Conservation (phyloP, 2,329 filamentous ascomycete species). For the Microsporum canis region DNA sequence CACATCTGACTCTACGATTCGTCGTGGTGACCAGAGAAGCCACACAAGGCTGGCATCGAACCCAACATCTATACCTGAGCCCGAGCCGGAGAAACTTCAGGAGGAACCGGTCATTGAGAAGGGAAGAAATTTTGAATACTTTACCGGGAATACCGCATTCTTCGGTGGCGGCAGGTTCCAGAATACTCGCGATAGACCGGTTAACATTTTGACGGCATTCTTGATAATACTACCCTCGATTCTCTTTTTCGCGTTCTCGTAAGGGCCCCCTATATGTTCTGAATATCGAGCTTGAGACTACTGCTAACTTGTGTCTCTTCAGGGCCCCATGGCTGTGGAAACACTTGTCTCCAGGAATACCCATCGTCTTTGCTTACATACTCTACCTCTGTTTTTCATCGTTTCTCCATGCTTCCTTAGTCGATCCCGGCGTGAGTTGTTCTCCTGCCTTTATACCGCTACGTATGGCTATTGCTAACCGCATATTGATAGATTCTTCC, state of each 20-base stretch:
- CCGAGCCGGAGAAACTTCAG: slow-evolving; percentile 31
- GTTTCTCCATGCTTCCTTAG: slow-evolving; percentile 81
- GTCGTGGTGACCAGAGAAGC: slow-evolving; percentile 48
- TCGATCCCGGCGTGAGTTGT: slow-evolving; percentile 76
- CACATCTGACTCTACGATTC: slow-evolving; percentile 39
- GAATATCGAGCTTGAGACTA: not conserved
- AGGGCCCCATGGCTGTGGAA: slow-evolving; percentile 73
- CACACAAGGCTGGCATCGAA: slow-evolving; percentile 72
- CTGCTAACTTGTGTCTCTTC: slow-evolving; percentile 13
- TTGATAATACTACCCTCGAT: slow-evolving; percentile 66
- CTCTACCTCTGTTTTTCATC: slow-evolving; percentile 85
- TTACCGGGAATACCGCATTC: slow-evolving; percentile 85
- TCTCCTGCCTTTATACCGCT: not conserved
- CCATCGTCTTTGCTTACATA: slow-evolving; percentile 82
- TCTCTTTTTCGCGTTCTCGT: slow-evolving; percentile 77
- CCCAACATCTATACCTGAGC: slow-evolving; percentile 60
- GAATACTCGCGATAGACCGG: slow-evolving; percentile 74
- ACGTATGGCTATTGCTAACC: not conserved
- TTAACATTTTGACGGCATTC: slow-evolving; percentile 77
- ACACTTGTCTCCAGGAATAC: slow-evolving; percentile 76
- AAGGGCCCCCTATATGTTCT: slow-evolving; percentile 26
- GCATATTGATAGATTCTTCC: slow-evolving; percentile 61
- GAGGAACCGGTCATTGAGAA: slow-evolving; percentile 36
- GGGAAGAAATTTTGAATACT: slow-evolving; percentile 80
- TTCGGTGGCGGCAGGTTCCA: slow-evolving; percentile 75